These are phyloP conservation scores for Stentor coeruleus DNA, from an alignment of 73 alveolate species.

Conservation along the genomic window DNA sequence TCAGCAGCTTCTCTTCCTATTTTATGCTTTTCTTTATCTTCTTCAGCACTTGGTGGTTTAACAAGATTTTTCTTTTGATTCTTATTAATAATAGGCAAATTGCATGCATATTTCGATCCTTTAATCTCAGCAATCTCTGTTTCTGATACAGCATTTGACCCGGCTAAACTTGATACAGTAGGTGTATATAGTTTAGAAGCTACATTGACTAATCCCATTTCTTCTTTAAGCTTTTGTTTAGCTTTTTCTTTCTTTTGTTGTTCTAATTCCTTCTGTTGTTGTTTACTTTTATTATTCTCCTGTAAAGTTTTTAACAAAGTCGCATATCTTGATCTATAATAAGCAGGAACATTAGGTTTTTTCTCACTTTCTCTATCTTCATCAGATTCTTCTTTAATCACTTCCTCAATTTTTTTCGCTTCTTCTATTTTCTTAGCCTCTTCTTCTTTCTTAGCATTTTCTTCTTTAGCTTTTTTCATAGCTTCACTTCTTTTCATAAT, in stretches of 20 bases:
- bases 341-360: neutral
- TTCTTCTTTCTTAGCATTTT: neutral
- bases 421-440: slow-evolving; percentile 16
- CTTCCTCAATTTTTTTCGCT: neutral
- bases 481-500: slow-evolving; percentile 16
- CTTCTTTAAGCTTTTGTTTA: slow-evolving; percentile 15
- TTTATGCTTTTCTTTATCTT: slow-evolving; percentile 27
- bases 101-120: slow-evolving; percentile 17
- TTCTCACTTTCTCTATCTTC: neutral
- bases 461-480: neutral
- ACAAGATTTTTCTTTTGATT: slow-evolving; percentile 30
- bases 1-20: slow-evolving; percentile 32
- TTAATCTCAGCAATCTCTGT: neutral
- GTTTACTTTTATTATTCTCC: slow-evolving; percentile 21
- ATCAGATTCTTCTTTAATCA: neutral
- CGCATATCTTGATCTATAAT: slow-evolving; percentile 24
- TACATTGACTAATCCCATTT: slow-evolving; percentile 3
- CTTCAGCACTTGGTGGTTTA: slow-evolving; percentile 38
- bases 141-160: slow-evolving; percentile 11
- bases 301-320: slow-evolving; percentile 24
- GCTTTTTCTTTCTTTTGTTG: slow-evolving; percentile 15
- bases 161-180: neutral
- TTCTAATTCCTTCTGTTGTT: slow-evolving; percentile 19
- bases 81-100: slow-evolving; percentile 35
- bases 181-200: slow-evolving; percentile 4